Percentiles rank a stretch among this genome's conserved stretches.
These are phyloP conservation scores for Lentithecium fluviatile DNA, from an alignment of 495 filamentous ascomycete species.

Conservation along the genomic window DNA sequence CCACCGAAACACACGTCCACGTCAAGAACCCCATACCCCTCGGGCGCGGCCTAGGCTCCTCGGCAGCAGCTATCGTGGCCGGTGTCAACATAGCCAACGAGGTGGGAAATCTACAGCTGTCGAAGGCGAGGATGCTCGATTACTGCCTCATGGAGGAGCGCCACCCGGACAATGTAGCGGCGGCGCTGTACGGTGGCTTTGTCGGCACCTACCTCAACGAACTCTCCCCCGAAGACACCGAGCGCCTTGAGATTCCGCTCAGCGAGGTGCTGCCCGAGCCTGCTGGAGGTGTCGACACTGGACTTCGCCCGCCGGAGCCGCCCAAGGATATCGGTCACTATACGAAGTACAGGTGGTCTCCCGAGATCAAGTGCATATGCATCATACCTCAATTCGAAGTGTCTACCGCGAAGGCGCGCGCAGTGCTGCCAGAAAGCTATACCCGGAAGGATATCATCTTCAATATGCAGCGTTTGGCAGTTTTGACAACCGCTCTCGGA, in stretches of 20 bases:
- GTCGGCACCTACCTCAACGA: constrained; percentile 94
- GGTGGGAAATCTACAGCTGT: constrained; percentile 74
- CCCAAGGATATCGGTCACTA: constrained; percentile 88
- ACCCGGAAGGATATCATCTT: constrained; percentile 80
- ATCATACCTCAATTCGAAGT: constrained; percentile 95
- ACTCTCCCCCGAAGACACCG: constrained; percentile 77
- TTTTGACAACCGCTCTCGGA: constrained; percentile 82
- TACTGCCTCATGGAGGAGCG: constrained; percentile 95
- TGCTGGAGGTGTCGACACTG: constrained; percentile 84
- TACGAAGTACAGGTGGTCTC: constrained; percentile 85
- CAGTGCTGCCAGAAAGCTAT: constrained; percentile 75
- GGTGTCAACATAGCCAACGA: constrained; percentile 90
- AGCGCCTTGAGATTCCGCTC: constrained; percentile 87
- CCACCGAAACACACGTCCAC: constrained; percentile 81
- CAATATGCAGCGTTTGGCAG: constrained; percentile 87
- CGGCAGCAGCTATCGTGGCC: constrained; percentile 90
- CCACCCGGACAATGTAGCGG: constrained; percentile 95
- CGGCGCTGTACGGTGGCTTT: constrained; percentile 93
- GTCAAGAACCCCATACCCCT: constrained; percentile 92
- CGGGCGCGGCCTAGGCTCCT: constrained; percentile 85
- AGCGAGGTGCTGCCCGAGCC: constrained; percentile 87
- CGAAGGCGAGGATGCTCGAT: constrained; percentile 82
- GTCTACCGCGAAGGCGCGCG: constrained; percentile 79
- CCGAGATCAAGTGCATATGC: constrained; percentile 90
- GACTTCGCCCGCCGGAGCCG: constrained; percentile 78